Evolutionary conservation across 176 grass and related monocot genomes (phyloP), one percentile per base, ranked within the genome.

Genomic region (Eragrostis nindensis): DNA sequence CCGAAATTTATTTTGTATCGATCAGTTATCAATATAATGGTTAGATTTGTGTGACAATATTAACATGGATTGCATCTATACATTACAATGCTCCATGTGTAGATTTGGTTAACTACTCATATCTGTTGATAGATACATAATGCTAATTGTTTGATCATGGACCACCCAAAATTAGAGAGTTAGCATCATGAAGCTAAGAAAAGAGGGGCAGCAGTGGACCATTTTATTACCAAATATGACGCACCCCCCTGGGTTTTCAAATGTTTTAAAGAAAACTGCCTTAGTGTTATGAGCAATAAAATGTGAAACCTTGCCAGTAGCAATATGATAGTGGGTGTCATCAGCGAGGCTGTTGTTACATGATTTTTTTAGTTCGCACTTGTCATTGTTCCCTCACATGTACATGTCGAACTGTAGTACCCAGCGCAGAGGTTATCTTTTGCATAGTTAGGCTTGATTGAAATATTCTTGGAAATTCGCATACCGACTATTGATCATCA

Each of bases 251-350:
- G 32, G 32, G 32, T 36, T 36, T 36, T 36, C 32, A 36, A 36
- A 36, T 36, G 32, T 36, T 36, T 36, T 36, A 16, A 46, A 62
- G 39, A 70, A 32, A 6, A 16, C 14, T 48, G 12, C 12, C 9
- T 2, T 38, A 46, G n/a, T 68, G 24, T 12, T 70, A 29, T 63
- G 11, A 40, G 45, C n/a, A 78, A 48, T 21, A 32, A 26, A 17
- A 55, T 30, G 45, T 82, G 43, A 68, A 71, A 85, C 2, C 57
- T n/a, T n/a, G n/a, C 60, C 59, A 43, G 17, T 55, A n/a, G 66
- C n/a, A 64, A 39, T 55, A 53, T 29, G 1, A 47, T 59, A 8
- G 1, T 19, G 0, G 29, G 8, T 49, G 48, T 44, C 11, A 3
- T 79, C 46, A 66, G 46, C 62, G 52, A n/a, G 13, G 39, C 21